Evolutionary conservation across 73 alveolate species (phyloP).

Genomic region (Stentor roeselii): DNA sequence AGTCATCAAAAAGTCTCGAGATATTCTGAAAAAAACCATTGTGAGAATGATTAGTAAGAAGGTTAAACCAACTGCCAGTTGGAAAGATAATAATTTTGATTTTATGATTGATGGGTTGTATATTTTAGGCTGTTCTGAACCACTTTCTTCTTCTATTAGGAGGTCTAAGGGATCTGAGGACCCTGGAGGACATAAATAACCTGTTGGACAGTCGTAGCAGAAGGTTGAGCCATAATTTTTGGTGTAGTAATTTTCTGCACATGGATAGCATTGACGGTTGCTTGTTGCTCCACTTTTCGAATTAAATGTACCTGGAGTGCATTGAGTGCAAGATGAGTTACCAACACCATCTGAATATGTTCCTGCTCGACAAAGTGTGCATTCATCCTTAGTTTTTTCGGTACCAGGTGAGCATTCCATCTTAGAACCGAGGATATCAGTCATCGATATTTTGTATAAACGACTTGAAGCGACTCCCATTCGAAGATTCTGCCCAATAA

Average conservation of each 20-base stretch:
- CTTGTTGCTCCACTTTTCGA: not conserved
- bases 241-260: no score
- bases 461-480: not conserved
- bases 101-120: not conserved
- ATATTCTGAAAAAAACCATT: not conserved
- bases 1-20: not conserved
- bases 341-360: not conserved
- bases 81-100: not conserved
- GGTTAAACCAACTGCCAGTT: not conserved
- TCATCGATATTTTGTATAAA: not conserved
- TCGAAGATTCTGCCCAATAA: not conserved
- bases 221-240: not conserved
- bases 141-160: not conserved
- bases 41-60: not conserved
- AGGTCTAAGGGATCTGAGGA: not conserved
- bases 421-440: not conserved
- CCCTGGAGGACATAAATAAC: conserved; percentile 9
- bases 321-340: not conserved
- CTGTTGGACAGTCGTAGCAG: conserved; percentile 16
- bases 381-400: not conserved
- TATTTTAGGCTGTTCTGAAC: conserved; percentile 10
- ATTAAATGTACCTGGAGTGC: conserved; percentile 15
- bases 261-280: conserved; percentile 19
- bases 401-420: conserved; percentile 26
- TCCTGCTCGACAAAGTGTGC: conserved; percentile 26